Evolutionary conservation across 2,329 filamentous ascomycete genomes (phyloP), one percentile per base, ranked within the genome.

Genomic region (Xylariaceae sp.): DNA sequence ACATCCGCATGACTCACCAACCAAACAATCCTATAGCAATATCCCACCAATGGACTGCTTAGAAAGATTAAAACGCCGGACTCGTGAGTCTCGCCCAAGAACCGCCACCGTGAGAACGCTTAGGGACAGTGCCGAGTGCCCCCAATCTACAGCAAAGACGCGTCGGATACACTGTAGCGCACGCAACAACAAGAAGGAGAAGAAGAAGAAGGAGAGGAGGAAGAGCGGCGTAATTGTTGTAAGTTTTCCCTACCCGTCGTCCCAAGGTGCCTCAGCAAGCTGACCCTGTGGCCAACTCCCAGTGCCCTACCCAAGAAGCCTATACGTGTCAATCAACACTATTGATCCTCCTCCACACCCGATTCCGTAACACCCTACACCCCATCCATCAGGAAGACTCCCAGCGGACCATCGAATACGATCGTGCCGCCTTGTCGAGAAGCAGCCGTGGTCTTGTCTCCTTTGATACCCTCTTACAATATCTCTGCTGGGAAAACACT

Each of bases 271-370:
- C 40, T 36, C 9, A 31, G 6, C n/a, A 36, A 45, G 41, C 44
- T 47, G 44, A 28, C 33, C 12, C 9, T 34, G 12, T 55, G 29
- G 16, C 28, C 16, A 40, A 53, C 37, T 39, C 36, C 21, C 46
- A 56, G 57, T 60, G 43, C 17, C 47, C 12, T 53, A 41, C 47
- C 8, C 1, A 56, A 28, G 29, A 52, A 37, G 46, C 34, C 23
- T 60, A 56, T 6, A 56, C 41, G 36, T 60, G 53, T 23, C 57
- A 55, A 16, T 34, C 49, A 11, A 51, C 51, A n/a, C 41, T 56
- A 14, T 41, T 56, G 28, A 50, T 56, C 43, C 48, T 52, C 41
- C 51, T 61, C 36, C 23, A 56, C 4, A 26, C 59, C 26, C 33
- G 26, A 29, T 61, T 51, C 28, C 56, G 45, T n/a, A 34, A 47